Evolutionary conservation across 352 stramenopile species (phyloP).

Genomic region (Globisporangium orthogonon): DNA sequence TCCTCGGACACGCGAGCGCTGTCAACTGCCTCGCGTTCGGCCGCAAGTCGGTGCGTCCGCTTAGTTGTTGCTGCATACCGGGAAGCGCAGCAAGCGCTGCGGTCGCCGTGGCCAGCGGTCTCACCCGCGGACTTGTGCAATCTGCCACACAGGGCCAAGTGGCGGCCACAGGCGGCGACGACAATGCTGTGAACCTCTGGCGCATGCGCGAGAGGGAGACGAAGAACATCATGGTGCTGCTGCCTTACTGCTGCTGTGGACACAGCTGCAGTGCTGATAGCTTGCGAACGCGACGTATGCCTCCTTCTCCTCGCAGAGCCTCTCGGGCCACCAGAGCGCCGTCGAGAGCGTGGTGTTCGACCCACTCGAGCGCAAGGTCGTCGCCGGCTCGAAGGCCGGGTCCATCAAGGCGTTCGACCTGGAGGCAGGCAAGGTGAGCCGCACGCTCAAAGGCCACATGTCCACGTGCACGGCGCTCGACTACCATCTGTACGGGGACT

Average conservation of each 20-base stretch:
- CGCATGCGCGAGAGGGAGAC: slow-evolving; percentile 81
- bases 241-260: neutral
- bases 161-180: slow-evolving; percentile 64
- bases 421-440: slow-evolving; percentile 69
- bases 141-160: slow-evolving; percentile 45
- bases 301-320: slow-evolving; percentile 27
- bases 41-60: slow-evolving; percentile 55
- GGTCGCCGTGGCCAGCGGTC: too few relatives aligned
- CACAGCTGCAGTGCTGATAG: neutral
- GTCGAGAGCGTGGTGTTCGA: slow-evolving; percentile 83
- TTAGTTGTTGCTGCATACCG: neutral
- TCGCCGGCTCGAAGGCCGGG: slow-evolving; percentile 71
- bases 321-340: slow-evolving; percentile 66
- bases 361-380: slow-evolving; percentile 63
- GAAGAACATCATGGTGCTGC: slow-evolving; percentile 80
- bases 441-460: slow-evolving; percentile 82
- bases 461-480: slow-evolving; percentile 74
- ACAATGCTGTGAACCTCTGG: slow-evolving; percentile 83
- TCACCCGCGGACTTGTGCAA: too few relatives aligned
- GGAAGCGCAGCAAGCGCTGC: too few relatives aligned
- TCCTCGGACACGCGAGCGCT: slow-evolving; percentile 72
- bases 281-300: neutral
- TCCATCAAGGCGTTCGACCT: slow-evolving; percentile 85
- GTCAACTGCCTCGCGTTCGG: slow-evolving; percentile 83
- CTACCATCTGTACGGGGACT: slow-evolving; percentile 84